Evolutionary conservation across 164 flowering plant species (phyloP), one percentile per base, ranked within the genome.

Genomic region (Sextonia rubra): DNA sequence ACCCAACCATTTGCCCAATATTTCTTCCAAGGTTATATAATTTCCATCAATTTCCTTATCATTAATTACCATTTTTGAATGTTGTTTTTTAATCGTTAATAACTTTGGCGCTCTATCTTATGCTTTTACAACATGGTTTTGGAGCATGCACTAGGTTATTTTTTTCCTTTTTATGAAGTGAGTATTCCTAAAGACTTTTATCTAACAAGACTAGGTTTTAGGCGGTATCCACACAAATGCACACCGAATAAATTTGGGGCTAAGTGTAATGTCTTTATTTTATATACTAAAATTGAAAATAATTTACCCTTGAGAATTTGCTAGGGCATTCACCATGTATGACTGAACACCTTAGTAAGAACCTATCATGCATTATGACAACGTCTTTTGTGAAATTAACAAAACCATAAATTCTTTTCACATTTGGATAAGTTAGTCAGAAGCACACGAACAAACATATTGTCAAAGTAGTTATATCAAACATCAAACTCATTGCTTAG

Each of bases 1-100:
- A 15, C 89, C 87, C 14, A 77, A 77, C 18, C 78, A 79, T 81
- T 88, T 90, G 20, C 92, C 92, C 3, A 88, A 85, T 86, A 86
- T 90, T 12, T 14, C 48, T 32, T 61, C 20, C 48, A 72, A 65
- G 69, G 75, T 72, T 6, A 11, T 64, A 3, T 52, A 5, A 15
- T 52, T 3, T 52, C n/a, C 58, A 12, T 52, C n/a, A n/a, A n/a
- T 20, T 52, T 32, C 67, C 5, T 61, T 3, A 6, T 64, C 12
- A 9, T 27, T 11, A 25, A n/a, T n/a, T n/a, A n/a, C n/a, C n/a
- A n/a, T n/a, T n/a, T n/a, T n/a, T n/a, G n/a, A n/a, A n/a, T n/a
- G n/a, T n/a, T n/a, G n/a, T n/a, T n/a, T n/a, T n/a, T n/a, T n/a
- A n/a, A n/a, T n/a, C n/a, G 15, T 62, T 23, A 26, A 6, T n/a